phyloP scores from a whole-genome alignment of 148 eudicot species.

The Cornus controversa region DNA sequence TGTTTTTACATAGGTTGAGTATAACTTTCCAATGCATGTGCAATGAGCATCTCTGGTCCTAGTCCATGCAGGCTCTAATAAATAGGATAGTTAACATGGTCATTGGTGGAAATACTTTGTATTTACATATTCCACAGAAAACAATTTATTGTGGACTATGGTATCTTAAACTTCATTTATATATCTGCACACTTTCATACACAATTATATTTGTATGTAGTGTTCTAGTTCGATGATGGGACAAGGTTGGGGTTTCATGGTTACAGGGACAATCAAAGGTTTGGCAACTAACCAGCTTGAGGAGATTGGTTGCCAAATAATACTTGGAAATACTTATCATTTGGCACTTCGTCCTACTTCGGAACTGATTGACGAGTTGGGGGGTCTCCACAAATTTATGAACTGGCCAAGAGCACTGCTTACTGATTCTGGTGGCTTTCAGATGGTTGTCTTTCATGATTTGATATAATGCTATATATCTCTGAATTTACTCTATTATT shows the following conservation, averaged over 20 bases:
- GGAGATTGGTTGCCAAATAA: slow-evolving; percentile 91
- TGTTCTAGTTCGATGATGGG: slow-evolving; percentile 1
- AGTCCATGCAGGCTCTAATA: slow-evolving; percentile 3
- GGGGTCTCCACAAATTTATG: slow-evolving; percentile 92
- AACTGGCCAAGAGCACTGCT: slow-evolving; percentile 93
- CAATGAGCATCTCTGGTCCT: slow-evolving; percentile 1
- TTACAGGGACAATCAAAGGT: slow-evolving; percentile 82
- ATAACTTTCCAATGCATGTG: background rate
- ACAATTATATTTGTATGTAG: background rate
- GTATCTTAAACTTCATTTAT: background rate
- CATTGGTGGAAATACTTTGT: background rate
- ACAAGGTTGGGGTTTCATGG: slow-evolving; percentile 10
- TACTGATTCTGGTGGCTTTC: slow-evolving; percentile 96
- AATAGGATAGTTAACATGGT: background rate
- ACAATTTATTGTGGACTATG: background rate
- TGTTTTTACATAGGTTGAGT: background rate
- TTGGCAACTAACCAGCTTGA: slow-evolving; percentile 79
- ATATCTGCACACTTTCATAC: no score
- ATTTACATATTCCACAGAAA: background rate
- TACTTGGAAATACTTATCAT: slow-evolving; percentile 93
- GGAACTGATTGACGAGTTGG: slow-evolving; percentile 78
- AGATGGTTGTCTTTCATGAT: slow-evolving; percentile 54
- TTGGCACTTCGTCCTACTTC: slow-evolving; percentile 89
- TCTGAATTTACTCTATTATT: slow-evolving; percentile 8
- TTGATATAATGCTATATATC: background rate